Evolutionary conservation across 2,329 filamentous ascomycete genomes (phyloP), one percentile per base, ranked within the genome.

Genomic region (Penicillium hesseltinei): DNA sequence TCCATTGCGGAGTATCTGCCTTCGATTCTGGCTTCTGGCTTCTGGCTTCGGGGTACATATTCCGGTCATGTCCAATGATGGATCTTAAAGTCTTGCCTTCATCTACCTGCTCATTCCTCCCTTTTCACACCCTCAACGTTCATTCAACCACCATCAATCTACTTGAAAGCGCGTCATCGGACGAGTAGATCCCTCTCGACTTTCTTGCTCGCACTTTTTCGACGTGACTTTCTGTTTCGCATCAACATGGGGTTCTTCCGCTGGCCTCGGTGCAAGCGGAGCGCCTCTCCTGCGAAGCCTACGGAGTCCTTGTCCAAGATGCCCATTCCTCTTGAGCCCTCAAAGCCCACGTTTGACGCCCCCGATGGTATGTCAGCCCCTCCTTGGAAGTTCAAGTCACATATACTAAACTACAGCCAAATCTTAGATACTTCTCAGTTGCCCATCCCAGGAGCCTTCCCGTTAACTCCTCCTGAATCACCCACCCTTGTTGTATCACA

Each of bases 371-470:
- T 13, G 49, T 9, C 5, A 44, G 39, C 53, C 21, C 6, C 33
- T 29, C 11, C 5, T 19, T 33, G 17, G 27, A 29, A 27, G 27
- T 11, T 8, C 2, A 19, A 13, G 29, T 46, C 15, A 31, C 51
- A n/a, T 33, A 25, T 51, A 23, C 59, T 62, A 25, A 62, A 21
- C 5, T n/a, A 13, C 9, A 39, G 13, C 13, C 5, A 19, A 15
- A 11, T 15, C 4, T 25, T 38, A 54, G 58, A 61, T 42, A 29
- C 38, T 13, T 11, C 42, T n/a, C n/a, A 25, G 5, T 21, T 59
- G 11, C 33, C 46, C 2, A 56, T 66, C 3, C 64, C 64, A 10
- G 64, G 64, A 15, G 62, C 64, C 0, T 66, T 62, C 13, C 64
- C 64, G 4, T 36, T 39, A 1, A 62, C 64, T 19, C 62, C 61